phyloP scores from a whole-genome alignment of 2,329 filamentous ascomycete genomes.

The Mariannaea sp. region DNA sequence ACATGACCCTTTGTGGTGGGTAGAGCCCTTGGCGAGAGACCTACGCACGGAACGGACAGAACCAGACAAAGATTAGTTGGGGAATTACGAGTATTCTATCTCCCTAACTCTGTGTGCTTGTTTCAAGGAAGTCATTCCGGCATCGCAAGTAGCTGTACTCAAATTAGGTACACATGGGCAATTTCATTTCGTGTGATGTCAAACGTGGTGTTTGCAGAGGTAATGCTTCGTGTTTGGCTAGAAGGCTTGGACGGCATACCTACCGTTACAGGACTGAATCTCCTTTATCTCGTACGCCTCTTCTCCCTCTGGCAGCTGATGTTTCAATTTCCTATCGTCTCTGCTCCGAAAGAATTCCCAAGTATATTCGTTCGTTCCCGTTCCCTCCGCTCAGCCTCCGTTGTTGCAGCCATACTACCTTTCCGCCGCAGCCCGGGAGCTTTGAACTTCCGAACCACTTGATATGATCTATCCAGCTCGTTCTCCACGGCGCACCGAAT shows the following conservation, averaged over 20 bases:
- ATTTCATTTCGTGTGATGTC: too few species aligned
- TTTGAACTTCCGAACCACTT: constrained; percentile 70
- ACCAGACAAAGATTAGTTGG: too few species aligned
- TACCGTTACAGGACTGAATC: not conserved
- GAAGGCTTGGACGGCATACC: not conserved
- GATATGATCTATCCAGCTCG: constrained; percentile 84
- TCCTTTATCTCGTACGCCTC: not conserved
- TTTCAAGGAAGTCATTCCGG: too few species aligned
- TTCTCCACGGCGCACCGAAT: constrained; percentile 85
- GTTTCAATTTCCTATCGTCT: constrained; percentile 21
- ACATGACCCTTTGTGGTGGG: too few species aligned
- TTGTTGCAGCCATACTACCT: constrained; percentile 44
- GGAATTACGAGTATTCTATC: too few species aligned
- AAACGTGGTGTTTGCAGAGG: too few species aligned
- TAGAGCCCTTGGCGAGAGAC: too few species aligned
- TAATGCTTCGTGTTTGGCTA: not conserved
- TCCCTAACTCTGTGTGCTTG: too few species aligned
- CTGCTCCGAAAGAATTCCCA: constrained; percentile 12
- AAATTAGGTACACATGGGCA: too few species aligned
- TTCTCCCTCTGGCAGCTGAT: constrained; percentile 1
- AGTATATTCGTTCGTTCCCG: constrained; percentile 21
- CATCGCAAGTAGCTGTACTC: too few species aligned
- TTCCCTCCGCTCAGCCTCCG: constrained; percentile 29
- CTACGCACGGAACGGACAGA: too few species aligned
- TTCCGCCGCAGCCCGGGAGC: constrained; percentile 56